Evolutionary conservation across 2,329 filamentous ascomycete species (phyloP).

Genomic region (Pseudocercospora fijiensis): DNA sequence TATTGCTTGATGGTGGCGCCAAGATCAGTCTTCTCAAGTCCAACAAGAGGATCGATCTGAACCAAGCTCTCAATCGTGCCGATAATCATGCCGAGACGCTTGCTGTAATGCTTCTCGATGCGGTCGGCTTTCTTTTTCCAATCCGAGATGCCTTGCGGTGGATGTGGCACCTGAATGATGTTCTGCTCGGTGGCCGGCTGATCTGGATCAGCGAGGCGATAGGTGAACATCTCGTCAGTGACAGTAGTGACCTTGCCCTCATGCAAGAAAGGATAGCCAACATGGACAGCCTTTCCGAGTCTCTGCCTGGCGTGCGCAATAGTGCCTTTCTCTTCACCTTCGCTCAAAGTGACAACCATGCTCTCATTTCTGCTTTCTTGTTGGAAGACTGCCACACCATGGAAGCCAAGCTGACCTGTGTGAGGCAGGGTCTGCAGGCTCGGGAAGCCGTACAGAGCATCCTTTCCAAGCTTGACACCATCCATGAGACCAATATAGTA

Average conservation of each 20-base stretch:
- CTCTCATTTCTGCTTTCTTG: slow-evolving; percentile 95
- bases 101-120: slow-evolving; percentile 86
- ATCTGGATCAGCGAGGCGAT: slow-evolving; percentile 63
- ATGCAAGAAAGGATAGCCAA: slow-evolving; percentile 92
- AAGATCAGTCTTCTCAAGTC: slow-evolving; percentile 83
- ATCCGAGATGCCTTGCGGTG: slow-evolving; percentile 71
- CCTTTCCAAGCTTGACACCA: slow-evolving; percentile 76
- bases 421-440: slow-evolving; percentile 84
- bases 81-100: slow-evolving; percentile 82
- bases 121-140: slow-evolving; percentile 81
- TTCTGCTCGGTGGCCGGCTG: slow-evolving; percentile 43
- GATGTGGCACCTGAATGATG: slow-evolving; percentile 68
- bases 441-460: slow-evolving; percentile 90
- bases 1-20: slow-evolving; percentile 93
- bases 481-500: slow-evolving; percentile 80
- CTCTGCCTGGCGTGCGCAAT: slow-evolving; percentile 72
- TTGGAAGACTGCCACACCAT: slow-evolving; percentile 92
- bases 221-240: slow-evolving; percentile 91
- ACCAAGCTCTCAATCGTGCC: slow-evolving; percentile 85
- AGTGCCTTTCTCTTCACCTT: slow-evolving; percentile 69
- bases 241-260: slow-evolving; percentile 88
- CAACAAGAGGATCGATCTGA: slow-evolving; percentile 90
- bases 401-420: slow-evolving; percentile 76
- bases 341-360: slow-evolving; percentile 82
- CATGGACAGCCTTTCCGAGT: slow-evolving; percentile 80